phyloP scores from a whole-genome alignment of 1,139 yeast genomes.

The Zygosaccharomyces pseudobailii region DNA sequence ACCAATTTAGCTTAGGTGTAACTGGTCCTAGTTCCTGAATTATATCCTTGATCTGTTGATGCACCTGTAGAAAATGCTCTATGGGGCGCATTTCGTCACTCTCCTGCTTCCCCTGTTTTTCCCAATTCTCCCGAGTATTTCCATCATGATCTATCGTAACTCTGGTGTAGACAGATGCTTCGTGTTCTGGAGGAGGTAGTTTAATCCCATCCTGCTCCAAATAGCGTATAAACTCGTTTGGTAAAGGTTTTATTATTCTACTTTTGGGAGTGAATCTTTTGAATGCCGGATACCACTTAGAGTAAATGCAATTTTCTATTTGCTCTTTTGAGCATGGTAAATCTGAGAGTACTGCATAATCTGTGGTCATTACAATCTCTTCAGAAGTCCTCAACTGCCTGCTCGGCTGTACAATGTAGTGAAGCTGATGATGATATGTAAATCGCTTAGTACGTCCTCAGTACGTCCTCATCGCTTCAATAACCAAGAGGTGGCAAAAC shows the following conservation, averaged over 20 bases:
- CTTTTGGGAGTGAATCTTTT: conserved; percentile 48
- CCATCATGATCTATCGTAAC: conserved; percentile 45
- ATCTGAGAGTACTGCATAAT: conserved; percentile 32
- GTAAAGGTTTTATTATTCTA: conserved; percentile 58
- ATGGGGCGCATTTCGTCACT: conserved; percentile 40
- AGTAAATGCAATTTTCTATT: conserved; percentile 62
- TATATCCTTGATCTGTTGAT: conserved; percentile 43
- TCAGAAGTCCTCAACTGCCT: background rate
- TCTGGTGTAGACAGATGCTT: conserved; percentile 34
- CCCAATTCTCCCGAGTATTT: conserved; percentile 72
- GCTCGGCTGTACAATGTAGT: no score
- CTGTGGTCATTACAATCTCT: conserved; percentile 2
- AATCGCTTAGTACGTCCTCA: conserved; percentile 4
- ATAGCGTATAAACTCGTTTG: conserved; percentile 63
- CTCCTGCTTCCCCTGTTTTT: conserved; percentile 36
- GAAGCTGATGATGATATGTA: no score
- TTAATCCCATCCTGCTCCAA: conserved; percentile 71
- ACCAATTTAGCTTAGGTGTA: conserved; percentile 92
- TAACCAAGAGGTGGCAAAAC: background rate
- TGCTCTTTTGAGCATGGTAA: conserved; percentile 45
- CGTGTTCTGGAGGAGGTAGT: conserved; percentile 45
- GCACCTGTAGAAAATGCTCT: conserved; percentile 53
- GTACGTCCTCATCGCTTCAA: conserved; percentile 5
- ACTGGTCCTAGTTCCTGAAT: conserved; percentile 54
- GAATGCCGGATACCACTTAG: conserved; percentile 66